A percentile compares a stretch with the other conserved stretches of the same genome.
Evolutionary conservation across 2,329 filamentous ascomycete species (phyloP).

Genomic region (Capronia coronata): DNA sequence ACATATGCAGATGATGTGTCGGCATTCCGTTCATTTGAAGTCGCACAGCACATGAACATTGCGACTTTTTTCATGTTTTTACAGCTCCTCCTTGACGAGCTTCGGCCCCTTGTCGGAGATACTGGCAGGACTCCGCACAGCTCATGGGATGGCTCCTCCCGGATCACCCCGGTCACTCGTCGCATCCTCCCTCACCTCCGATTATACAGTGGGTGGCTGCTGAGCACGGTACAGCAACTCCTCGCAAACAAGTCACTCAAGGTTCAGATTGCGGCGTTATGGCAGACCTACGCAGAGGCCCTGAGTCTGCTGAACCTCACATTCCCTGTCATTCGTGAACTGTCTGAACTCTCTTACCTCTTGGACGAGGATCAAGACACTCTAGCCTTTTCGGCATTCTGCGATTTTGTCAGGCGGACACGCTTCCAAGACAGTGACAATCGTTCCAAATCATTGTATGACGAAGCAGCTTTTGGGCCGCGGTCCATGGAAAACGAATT

Average conservation of each 20-base stretch:
- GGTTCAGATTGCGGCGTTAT: conserved; percentile 55
- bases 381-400: conserved; percentile 58
- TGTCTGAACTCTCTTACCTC: conserved; percentile 55
- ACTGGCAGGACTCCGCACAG: conserved; percentile 36
- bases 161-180: conserved; percentile 53
- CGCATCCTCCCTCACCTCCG: conserved; percentile 59
- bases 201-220: conserved; percentile 63
- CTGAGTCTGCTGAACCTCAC: conserved; percentile 54
- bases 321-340: conserved; percentile 49
- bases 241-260: conserved; percentile 48
- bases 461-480: conserved; percentile 12
- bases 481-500: conserved; percentile 53
- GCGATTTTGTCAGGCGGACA: conserved; percentile 37
- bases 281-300: conserved; percentile 59
- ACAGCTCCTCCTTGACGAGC: conserved; percentile 17
- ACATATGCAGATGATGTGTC: conserved; percentile 54
- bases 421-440: conserved; percentile 43
- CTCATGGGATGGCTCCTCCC: conserved; percentile 25
- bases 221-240: conserved; percentile 39
- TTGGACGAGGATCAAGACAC: conserved; percentile 63
- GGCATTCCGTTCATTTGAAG: conserved; percentile 61
- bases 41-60: conserved; percentile 64
- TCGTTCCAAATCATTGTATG: conserved; percentile 43
- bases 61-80: conserved; percentile 36
- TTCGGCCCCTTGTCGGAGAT: conserved; percentile 27